These are phyloP conservation scores for Scenedesmus sp. DNA, from an alignment of 163 green algal genomes.

Conservation along the genomic window DNA sequence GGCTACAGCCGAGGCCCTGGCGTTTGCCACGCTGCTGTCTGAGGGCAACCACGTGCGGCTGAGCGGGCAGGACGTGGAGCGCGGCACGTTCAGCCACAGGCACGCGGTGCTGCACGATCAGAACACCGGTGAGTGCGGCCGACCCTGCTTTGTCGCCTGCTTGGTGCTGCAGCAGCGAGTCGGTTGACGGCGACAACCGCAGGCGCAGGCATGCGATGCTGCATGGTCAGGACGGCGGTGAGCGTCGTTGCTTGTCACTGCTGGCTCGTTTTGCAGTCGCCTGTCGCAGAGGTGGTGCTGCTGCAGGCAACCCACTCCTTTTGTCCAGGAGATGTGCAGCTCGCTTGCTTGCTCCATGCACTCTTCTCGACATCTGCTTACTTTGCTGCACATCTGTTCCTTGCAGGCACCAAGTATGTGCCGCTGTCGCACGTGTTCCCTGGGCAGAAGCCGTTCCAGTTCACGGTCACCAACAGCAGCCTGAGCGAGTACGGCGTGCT, in stretches of 20 bases:
- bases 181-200: constrained; percentile 97
- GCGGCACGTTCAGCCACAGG: constrained; percentile 97
- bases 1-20: constrained; percentile 96
- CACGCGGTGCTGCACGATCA: constrained; percentile 95
- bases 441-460: constrained; percentile 83
- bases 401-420: constrained; percentile 83
- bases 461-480: constrained; percentile 95
- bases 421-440: constrained; percentile 91
- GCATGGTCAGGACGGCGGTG: constrained; percentile 89
- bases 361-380: not conserved
- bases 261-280: too few relatives aligned
- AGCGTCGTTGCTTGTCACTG: not conserved
- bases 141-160: not conserved
- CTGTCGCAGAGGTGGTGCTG: too few relatives aligned
- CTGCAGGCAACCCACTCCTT: too few relatives aligned
- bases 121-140: constrained; percentile 74
- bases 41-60: constrained; percentile 99
- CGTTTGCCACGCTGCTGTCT: constrained; percentile 96
- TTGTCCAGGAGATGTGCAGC: too few relatives aligned
- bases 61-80: constrained; percentile 97
- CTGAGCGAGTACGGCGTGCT: constrained; percentile 98
- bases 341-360: too few relatives aligned
- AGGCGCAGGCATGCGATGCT: constrained; percentile 92
- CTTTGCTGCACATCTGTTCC: not conserved
- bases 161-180: not conserved